These are phyloP conservation scores for Tetracentron sinense DNA, from an alignment of 164 flowering plant species.

Conservation along the genomic window DNA sequence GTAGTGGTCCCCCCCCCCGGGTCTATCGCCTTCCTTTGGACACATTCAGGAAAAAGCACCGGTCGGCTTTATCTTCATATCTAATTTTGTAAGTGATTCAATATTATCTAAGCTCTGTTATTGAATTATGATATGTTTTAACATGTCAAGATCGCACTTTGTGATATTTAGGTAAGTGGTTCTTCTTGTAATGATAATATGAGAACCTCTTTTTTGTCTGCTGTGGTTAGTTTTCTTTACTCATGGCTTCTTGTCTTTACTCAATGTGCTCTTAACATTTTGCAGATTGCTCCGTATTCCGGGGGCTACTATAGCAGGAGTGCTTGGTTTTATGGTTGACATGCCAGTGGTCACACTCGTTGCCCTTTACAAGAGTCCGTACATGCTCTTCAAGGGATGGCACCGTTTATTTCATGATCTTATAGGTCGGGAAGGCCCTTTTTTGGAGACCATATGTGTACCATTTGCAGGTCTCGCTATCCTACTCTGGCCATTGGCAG, in stretches of 20 bases:
- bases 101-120: too few relatives aligned
- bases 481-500: conserved; percentile 86
- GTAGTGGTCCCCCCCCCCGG: neutral
- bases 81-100: too few relatives aligned
- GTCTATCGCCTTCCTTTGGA: neutral
- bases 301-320: conserved; percentile 51
- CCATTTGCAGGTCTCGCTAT: conserved; percentile 95
- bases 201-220: neutral
- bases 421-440: conserved; percentile 93
- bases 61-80: too few relatives aligned
- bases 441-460: conserved; percentile 90
- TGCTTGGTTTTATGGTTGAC: conserved; percentile 58
- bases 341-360: conserved; percentile 51
- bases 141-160: too few relatives aligned
- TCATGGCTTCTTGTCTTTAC: too few relatives aligned
- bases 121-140: neutral
- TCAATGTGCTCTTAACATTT: neutral
- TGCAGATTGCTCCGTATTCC: conserved; percentile 69
- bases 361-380: conserved; percentile 70
- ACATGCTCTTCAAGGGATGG: conserved; percentile 96
- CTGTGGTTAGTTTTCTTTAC: too few relatives aligned
- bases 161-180: too few relatives aligned
- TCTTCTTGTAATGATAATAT: neutral
- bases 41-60: neutral
- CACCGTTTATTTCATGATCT: conserved; percentile 81